These are phyloP conservation scores for Fistulifera pelliculosa DNA, from an alignment of 108 stramenopile genomes.

Conservation along the genomic window DNA sequence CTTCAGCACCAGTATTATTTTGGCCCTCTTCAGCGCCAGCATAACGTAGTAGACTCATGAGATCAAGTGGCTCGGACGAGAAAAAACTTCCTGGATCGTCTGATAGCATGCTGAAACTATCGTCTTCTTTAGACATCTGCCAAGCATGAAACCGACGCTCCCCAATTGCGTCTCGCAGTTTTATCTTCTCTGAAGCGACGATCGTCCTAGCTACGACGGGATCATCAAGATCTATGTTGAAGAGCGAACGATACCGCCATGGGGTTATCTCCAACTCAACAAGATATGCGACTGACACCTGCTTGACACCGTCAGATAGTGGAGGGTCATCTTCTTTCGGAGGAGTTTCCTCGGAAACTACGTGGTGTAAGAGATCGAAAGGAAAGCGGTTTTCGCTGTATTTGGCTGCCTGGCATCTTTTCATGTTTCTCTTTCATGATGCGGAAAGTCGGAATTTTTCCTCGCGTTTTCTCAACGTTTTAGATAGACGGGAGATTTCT, in stretches of 20 bases:
- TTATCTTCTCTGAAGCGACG: conserved; percentile 26
- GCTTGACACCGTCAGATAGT: conserved; percentile 11
- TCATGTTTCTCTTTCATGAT: conserved; percentile 47
- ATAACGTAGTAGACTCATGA: conserved; percentile 23
- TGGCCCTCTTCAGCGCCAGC: conserved; percentile 19
- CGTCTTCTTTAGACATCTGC: conserved; percentile 55
- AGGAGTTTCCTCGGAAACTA: conserved; percentile 14
- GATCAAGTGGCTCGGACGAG: conserved; percentile 22
- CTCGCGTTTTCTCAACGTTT: conserved; percentile 46
- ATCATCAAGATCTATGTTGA: conserved; percentile 25
- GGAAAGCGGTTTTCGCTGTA: conserved; percentile 15
- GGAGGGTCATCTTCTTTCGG: neutral
- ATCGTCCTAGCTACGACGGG: conserved; percentile 6
- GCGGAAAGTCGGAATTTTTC: conserved; percentile 67
- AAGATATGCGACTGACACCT: conserved; percentile 42
- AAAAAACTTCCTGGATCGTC: neutral
- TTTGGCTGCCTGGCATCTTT: neutral
- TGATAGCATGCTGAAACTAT: conserved; percentile 7
- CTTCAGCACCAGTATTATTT: conserved; percentile 30
- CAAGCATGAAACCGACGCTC: conserved; percentile 64
- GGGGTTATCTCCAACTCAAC: conserved; percentile 65
- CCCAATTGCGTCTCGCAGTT: conserved; percentile 72
- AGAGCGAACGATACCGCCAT: conserved; percentile 60
- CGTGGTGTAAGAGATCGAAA: conserved; percentile 25
- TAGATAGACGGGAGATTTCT: conserved; percentile 1